A percentile compares a stretch with the other conserved stretches of the same genome.
Evolutionary conservation across 2,329 filamentous ascomycete genomes (phyloP).

Genomic region (Clarireedia homoeocarpa): DNA sequence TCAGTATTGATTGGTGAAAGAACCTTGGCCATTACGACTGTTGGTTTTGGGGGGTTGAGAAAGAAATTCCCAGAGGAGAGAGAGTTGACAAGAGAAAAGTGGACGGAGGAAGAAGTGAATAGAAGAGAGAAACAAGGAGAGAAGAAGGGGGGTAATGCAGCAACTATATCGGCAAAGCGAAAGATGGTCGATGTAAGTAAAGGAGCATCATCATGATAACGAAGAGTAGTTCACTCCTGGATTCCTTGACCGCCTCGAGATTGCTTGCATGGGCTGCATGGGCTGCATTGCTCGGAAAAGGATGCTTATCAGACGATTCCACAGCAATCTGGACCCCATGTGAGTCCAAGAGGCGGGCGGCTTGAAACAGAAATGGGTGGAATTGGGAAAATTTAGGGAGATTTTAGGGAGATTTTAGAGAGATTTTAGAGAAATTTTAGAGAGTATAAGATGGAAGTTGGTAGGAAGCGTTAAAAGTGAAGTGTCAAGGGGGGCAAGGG

Average conservation of each 20-base stretch:
- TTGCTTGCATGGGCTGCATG: conserved; percentile 5
- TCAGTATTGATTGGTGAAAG: conserved; percentile 10
- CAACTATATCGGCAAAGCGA: not conserved
- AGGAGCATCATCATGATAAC: not conserved
- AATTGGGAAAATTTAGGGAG: not conserved
- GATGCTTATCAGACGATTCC: conserved; percentile 7
- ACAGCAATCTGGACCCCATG: not conserved
- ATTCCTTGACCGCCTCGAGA: conserved; percentile 10
- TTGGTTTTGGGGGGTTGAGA: not conserved
- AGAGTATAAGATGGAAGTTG: not conserved
- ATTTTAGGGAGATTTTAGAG: not conserved
- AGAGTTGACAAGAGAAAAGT: not conserved
- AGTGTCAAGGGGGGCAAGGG: not conserved
- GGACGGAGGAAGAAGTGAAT: not conserved
- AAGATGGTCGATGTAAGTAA: not conserved
- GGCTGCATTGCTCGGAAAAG: not conserved
- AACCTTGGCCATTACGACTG: conserved; percentile 5
- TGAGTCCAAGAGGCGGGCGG: not conserved
- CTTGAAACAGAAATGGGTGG: not conserved
- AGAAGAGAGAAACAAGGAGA: not conserved
- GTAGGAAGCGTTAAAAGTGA: not conserved
- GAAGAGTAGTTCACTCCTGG: not conserved
- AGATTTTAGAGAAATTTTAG: not conserved
- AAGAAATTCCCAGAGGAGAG: not conserved
- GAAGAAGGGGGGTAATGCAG: not conserved